These are phyloP conservation scores for Aspergillus candidus DNA, from an alignment of 2,329 filamentous ascomycete genomes.

Conservation along the genomic window DNA sequence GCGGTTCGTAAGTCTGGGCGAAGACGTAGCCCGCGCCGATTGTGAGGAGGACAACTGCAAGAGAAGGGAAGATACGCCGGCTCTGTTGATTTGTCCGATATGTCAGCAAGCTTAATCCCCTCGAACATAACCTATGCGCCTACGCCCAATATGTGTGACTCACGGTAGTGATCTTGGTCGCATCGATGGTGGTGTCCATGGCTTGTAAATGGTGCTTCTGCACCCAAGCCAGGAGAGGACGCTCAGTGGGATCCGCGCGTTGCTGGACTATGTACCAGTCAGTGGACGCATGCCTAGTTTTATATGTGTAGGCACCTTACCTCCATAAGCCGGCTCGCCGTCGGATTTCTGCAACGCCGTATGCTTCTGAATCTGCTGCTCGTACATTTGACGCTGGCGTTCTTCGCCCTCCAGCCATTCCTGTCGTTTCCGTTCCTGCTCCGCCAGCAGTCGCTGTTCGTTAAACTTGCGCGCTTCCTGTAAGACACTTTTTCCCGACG, in stretches of 20 bases:
- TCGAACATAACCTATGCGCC: neutral
- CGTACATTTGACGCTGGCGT: slow-evolving; percentile 29
- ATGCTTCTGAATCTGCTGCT: slow-evolving; percentile 27
- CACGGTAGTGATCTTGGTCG: slow-evolving; percentile 33
- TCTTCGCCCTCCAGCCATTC: slow-evolving; percentile 50
- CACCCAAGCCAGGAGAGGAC: slow-evolving; percentile 38
- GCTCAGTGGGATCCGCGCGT: slow-evolving; percentile 35
- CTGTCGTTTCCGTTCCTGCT: slow-evolving; percentile 45
- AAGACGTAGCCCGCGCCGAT: slow-evolving; percentile 41
- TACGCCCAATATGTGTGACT: neutral
- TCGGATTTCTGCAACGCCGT: slow-evolving; percentile 34
- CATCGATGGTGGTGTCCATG: slow-evolving; percentile 29
- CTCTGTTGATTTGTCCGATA: slow-evolving; percentile 20
- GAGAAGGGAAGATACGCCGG: slow-evolving; percentile 42
- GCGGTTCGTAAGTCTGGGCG: slow-evolving; percentile 45
- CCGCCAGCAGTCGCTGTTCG: slow-evolving; percentile 33
- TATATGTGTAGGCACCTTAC: slow-evolving; percentile 15
- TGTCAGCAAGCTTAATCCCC: neutral
- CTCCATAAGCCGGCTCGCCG: slow-evolving; percentile 30
- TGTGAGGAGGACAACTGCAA: slow-evolving; percentile 35
- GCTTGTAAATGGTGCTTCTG: slow-evolving; percentile 38
- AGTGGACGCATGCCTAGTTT: slow-evolving; percentile 1
- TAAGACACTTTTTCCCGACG: slow-evolving; percentile 39
- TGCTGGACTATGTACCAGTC: slow-evolving; percentile 24
- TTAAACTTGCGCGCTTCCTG: slow-evolving; percentile 36